phyloP scores from a whole-genome alignment of 2,329 filamentous ascomycete genomes.

The Epichloe uncinata region DNA sequence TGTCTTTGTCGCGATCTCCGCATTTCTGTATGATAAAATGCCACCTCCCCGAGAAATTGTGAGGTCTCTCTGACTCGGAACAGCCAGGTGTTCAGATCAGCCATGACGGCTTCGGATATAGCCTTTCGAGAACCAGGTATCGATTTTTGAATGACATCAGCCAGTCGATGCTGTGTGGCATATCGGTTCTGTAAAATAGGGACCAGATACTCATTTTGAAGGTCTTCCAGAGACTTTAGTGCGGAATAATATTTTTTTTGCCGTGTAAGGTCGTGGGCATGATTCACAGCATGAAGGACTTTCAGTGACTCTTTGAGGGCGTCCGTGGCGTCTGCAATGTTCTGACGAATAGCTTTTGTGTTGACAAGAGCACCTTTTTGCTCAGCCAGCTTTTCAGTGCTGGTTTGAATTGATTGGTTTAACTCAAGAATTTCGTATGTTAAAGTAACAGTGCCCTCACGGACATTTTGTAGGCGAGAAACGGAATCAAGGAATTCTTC shows the following conservation, averaged over 20 bases:
- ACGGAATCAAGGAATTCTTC: slow-evolving; percentile 93
- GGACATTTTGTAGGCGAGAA: slow-evolving; percentile 82
- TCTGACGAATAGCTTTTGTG: slow-evolving; percentile 81
- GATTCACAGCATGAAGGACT: slow-evolving; percentile 83
- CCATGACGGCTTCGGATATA: slow-evolving; percentile 95
- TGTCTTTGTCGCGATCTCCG: slow-evolving; percentile 73
- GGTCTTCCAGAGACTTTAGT: slow-evolving; percentile 81
- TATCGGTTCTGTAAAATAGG: slow-evolving; percentile 65
- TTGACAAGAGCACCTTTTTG: slow-evolving; percentile 93
- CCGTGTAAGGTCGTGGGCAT: slow-evolving; percentile 79
- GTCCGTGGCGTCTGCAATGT: slow-evolving; percentile 84
- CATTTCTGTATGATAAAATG: slow-evolving; percentile 90
- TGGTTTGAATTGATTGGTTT: slow-evolving; percentile 88
- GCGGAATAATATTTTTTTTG: slow-evolving; percentile 92
- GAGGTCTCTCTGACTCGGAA: slow-evolving; percentile 92
- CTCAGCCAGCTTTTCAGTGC: slow-evolving; percentile 83
- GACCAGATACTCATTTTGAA: slow-evolving; percentile 86
- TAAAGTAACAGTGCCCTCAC: slow-evolving; percentile 77
- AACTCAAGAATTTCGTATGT: slow-evolving; percentile 85
- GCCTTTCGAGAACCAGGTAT: slow-evolving; percentile 85
- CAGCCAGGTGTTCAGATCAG: slow-evolving; percentile 91
- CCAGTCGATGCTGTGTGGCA: slow-evolving; percentile 87
- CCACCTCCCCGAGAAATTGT: slow-evolving; percentile 88
- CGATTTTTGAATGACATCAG: slow-evolving; percentile 89
- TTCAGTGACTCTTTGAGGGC: slow-evolving; percentile 84